Conservation (phyloP, 495 filamentous ascomycete species). For the Acidiella bohemica region DNA sequence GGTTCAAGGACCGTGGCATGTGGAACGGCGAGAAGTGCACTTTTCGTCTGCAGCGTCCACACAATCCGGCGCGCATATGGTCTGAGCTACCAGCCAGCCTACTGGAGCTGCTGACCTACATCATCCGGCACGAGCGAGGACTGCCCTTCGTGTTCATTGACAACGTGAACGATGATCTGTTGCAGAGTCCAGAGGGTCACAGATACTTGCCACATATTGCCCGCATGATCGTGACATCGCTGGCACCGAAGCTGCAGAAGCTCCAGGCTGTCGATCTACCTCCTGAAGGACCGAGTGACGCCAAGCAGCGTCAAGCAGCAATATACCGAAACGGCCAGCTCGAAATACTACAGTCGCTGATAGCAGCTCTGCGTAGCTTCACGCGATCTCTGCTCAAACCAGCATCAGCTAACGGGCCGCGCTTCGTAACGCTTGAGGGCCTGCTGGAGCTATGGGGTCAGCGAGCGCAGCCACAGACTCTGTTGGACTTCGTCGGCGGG, state of each 20-base stretch:
- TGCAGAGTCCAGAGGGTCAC: not conserved
- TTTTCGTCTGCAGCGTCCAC: slow-evolving; percentile 10
- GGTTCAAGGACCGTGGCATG: slow-evolving; percentile 5
- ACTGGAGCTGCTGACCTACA: slow-evolving; percentile 17
- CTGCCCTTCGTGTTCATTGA: slow-evolving; percentile 4
- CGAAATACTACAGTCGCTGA: slow-evolving; percentile 12
- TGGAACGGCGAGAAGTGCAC: slow-evolving; percentile 17
- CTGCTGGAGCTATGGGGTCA: slow-evolving; percentile 6
- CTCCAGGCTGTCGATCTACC: slow-evolving; percentile 1
- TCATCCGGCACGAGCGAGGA: slow-evolving; percentile 15
- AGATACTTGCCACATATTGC: slow-evolving; percentile 15
- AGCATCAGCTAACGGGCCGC: not conserved
- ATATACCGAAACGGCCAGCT: slow-evolving; percentile 24
- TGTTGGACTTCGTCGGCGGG: slow-evolving; percentile 11
- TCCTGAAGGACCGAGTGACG: slow-evolving; percentile 9
- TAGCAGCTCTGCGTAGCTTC: slow-evolving; percentile 13
- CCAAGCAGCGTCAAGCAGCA: slow-evolving; percentile 19
- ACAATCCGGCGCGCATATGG: not conserved
- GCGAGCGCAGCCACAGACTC: not conserved
- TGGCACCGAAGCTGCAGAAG: slow-evolving; percentile 8
- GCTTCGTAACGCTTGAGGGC: slow-evolving; percentile 9
- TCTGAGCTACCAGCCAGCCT: slow-evolving; percentile 9
- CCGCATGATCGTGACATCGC: slow-evolving; percentile 16
- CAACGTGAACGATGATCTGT: slow-evolving; percentile 2
- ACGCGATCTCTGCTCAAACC: slow-evolving; percentile 11